A percentile compares a stretch with the other conserved stretches of the same genome.
Evolutionary conservation across 148 eudicot genomes (phyloP).

Genomic region (Rhododendron kiyosumense): DNA sequence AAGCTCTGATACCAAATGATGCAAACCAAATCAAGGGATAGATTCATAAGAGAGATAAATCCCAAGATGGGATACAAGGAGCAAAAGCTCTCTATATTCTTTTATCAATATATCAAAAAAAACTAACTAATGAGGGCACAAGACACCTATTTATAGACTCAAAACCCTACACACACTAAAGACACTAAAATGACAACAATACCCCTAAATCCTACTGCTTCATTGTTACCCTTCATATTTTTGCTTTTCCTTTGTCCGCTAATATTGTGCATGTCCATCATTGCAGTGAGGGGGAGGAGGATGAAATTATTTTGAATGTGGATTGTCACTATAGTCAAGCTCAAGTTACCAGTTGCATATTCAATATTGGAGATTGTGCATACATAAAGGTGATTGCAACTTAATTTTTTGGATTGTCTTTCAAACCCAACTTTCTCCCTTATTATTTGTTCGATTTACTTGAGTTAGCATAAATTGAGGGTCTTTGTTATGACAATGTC

Average conservation of each 20-base stretch:
- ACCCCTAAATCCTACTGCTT: too few species aligned
- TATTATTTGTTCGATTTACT: neutral
- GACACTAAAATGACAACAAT: too few species aligned
- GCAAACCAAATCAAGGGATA: too few species aligned
- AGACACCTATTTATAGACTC: too few species aligned
- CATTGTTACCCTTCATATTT: slow-evolving; percentile 1
- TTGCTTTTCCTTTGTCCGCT: slow-evolving; percentile 14
- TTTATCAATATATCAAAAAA: too few species aligned
- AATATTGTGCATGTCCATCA: slow-evolving; percentile 5
- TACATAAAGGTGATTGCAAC: slow-evolving; percentile 54
- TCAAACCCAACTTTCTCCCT: neutral
- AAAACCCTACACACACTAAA: too few species aligned
- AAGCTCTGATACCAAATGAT: too few species aligned
- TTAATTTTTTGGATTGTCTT: neutral
- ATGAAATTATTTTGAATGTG: slow-evolving; percentile 63
- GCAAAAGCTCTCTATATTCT: too few species aligned
- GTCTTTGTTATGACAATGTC: neutral
- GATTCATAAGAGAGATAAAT: too few species aligned
- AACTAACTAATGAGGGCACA: too few species aligned
- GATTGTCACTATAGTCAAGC: slow-evolving; percentile 74
- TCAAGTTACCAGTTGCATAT: slow-evolving; percentile 37
- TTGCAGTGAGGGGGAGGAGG: slow-evolving; percentile 73
- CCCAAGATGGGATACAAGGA: too few species aligned
- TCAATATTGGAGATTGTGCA: slow-evolving; percentile 76
- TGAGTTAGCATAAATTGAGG: neutral